Percentiles rank a stretch among this genome's conserved stretches.
These are phyloP conservation scores for Spirogloea muscicola DNA, from an alignment of 139 green algal genomes.

Conservation along the genomic window DNA sequence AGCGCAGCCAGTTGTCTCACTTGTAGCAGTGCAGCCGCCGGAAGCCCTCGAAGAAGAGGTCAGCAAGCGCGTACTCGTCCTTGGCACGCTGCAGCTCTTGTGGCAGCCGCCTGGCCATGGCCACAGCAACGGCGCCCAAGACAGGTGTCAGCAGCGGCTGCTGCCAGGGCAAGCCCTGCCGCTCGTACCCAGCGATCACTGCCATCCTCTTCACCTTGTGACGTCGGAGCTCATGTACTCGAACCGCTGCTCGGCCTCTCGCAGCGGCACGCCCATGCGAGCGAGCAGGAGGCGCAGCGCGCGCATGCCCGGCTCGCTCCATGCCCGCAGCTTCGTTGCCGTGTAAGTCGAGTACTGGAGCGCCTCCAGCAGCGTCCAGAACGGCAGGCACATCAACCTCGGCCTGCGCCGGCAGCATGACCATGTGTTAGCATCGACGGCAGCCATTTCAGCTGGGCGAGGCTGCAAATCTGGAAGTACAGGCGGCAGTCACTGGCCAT, in stretches of 20 bases:
- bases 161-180: neutral
- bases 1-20: no score
- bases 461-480: no score
- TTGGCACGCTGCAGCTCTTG: neutral
- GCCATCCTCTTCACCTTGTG: conserved; percentile 13
- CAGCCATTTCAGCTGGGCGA: no score
- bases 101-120: no score
- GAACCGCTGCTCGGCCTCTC: conserved; percentile 41
- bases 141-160: neutral
- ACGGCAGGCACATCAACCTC: conserved; percentile 53
- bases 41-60: conserved; percentile 33
- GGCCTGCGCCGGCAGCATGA: no score
- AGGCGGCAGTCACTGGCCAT: no score
- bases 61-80: conserved; percentile 14
- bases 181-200: neutral
- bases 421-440: no score
- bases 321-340: conserved; percentile 73
- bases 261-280: conserved; percentile 68
- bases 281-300: conserved; percentile 69
- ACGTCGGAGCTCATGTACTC: conserved; percentile 33
- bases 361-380: conserved; percentile 83
- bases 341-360: conserved; percentile 77
- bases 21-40: conserved; percentile 26
- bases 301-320: conserved; percentile 64
- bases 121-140: neutral